A percentile compares a stretch with the other conserved stretches of the same genome.
These are phyloP conservation scores for Xylaria sp. DNA, from an alignment of 2,329 filamentous ascomycete genomes.

Conservation along the genomic window DNA sequence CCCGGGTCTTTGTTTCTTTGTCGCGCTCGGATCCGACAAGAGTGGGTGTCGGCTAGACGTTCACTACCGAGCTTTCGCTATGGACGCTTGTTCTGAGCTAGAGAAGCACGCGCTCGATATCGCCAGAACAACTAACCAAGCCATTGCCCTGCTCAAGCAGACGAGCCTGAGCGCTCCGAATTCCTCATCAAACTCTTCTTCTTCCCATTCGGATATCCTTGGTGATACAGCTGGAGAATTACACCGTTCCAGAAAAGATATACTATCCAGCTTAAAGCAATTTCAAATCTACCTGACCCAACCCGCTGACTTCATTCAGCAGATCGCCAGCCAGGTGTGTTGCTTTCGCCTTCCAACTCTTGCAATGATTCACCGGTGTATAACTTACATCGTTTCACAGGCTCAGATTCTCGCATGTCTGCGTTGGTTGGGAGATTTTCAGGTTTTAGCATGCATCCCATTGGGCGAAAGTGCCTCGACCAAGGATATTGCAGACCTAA, in stretches of 20 bases:
- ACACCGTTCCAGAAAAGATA: background rate
- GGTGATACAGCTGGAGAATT: background rate
- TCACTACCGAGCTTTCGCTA: background rate
- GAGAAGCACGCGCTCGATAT: background rate
- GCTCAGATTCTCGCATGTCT: constrained; percentile 49
- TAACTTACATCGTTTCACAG: constrained; percentile 11
- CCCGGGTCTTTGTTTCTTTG: too few relatives aligned
- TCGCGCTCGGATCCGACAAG: too few relatives aligned
- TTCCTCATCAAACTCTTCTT: background rate
- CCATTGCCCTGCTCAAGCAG: background rate
- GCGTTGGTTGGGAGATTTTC: constrained; percentile 58
- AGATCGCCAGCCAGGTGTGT: background rate
- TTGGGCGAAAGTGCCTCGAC: constrained; percentile 50
- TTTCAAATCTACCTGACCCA: background rate
- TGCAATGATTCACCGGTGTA: too few relatives aligned
- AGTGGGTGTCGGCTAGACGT: too few relatives aligned
- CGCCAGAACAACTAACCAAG: background rate
- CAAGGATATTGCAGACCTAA: constrained; percentile 56
- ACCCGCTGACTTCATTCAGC: background rate
- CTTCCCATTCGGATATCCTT: background rate
- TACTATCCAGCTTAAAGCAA: background rate
- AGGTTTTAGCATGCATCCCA: constrained; percentile 59
- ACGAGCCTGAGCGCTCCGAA: background rate
- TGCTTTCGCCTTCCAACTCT: background rate
- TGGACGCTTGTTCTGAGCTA: background rate